Conservation (phyloP, 139 green algal species). For the Chlorella sp. region DNA sequence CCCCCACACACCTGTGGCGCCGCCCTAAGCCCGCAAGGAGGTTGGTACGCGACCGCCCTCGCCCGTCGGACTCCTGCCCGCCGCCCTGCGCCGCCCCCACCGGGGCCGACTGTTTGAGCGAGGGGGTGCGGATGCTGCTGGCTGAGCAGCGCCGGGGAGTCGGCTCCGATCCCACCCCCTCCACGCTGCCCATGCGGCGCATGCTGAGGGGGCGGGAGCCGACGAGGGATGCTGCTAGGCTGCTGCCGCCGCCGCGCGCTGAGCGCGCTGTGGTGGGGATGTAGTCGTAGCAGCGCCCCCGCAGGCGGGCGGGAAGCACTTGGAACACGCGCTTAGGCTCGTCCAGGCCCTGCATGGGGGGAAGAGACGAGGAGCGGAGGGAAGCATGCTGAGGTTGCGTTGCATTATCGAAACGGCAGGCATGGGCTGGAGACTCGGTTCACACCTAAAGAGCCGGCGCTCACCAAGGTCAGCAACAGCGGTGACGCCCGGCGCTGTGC, state of each 20-base stretch:
- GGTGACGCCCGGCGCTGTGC: too few relatives aligned
- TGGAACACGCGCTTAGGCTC: slow-evolving; percentile 63
- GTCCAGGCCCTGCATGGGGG: slow-evolving; percentile 40
- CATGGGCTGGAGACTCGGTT: too few relatives aligned
- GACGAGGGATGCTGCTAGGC: not conserved
- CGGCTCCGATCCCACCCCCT: not conserved
- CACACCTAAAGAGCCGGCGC: too few relatives aligned
- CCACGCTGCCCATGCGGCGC: slow-evolving; percentile 16
- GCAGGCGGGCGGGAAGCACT: slow-evolving; percentile 39
- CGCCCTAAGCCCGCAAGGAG: not conserved
- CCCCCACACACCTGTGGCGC: slow-evolving; percentile 2
- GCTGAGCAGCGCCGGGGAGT: not conserved
- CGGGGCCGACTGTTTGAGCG: not conserved
- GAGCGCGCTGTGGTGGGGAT: slow-evolving; percentile 17
- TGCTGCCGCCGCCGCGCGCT: not conserved
- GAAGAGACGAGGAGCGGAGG: not conserved
- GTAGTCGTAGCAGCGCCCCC: slow-evolving; percentile 13
- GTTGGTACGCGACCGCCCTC: not conserved
- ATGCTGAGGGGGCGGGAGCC: not conserved
- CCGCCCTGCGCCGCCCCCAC: not conserved
- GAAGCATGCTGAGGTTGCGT: too few relatives aligned
- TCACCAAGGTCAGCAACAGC: too few relatives aligned
- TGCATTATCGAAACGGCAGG: too few relatives aligned
- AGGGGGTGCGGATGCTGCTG: slow-evolving; percentile 24
- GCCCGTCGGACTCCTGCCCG: not conserved